phyloP scores from a whole-genome alignment of 768 basidiomycete genomes.

The Ramaria sp. region DNA sequence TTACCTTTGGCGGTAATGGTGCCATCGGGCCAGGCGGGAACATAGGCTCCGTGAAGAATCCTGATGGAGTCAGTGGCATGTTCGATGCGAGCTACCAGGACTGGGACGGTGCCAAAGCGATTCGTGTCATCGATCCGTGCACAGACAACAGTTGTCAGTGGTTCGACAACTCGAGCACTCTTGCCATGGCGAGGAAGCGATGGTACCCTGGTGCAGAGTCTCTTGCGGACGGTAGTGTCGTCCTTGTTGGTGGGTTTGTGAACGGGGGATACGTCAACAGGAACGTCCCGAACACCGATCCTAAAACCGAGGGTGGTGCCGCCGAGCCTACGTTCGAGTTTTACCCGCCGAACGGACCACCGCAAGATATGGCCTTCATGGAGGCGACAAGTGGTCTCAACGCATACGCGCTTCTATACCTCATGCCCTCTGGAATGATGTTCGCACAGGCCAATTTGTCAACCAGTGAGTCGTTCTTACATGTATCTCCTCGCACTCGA shows the following conservation, averaged over 20 bases:
- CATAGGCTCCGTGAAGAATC: conserved; percentile 39
- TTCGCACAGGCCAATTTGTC: conserved; percentile 78
- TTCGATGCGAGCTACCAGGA: conserved; percentile 66
- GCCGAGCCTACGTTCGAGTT: conserved; percentile 81
- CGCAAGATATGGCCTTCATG: conserved; percentile 54
- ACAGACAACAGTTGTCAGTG: conserved; percentile 45
- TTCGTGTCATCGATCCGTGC: conserved; percentile 79
- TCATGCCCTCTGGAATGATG: conserved; percentile 69
- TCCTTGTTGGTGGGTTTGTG: conserved; percentile 72
- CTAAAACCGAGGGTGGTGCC: conserved; percentile 48
- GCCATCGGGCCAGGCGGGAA: conserved; percentile 59
- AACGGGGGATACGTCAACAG: conserved; percentile 74
- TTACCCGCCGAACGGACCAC: conserved; percentile 45
- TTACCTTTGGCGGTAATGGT: conserved; percentile 68
- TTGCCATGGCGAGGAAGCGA: conserved; percentile 56
- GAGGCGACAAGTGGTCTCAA: conserved; percentile 65
- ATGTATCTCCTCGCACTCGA: conserved; percentile 10
- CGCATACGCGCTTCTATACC: conserved; percentile 61
- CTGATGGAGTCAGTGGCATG: conserved; percentile 31
- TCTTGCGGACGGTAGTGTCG: conserved; percentile 64
- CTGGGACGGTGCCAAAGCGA: conserved; percentile 68
- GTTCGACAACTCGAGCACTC: conserved; percentile 54
- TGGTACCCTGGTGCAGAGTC: conserved; percentile 77
- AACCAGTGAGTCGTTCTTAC: conserved; percentile 37
- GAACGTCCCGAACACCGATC: conserved; percentile 60